Evolutionary conservation across 352 stramenopile species (phyloP).

Genomic region (Elongisporangium anandrum): DNA sequence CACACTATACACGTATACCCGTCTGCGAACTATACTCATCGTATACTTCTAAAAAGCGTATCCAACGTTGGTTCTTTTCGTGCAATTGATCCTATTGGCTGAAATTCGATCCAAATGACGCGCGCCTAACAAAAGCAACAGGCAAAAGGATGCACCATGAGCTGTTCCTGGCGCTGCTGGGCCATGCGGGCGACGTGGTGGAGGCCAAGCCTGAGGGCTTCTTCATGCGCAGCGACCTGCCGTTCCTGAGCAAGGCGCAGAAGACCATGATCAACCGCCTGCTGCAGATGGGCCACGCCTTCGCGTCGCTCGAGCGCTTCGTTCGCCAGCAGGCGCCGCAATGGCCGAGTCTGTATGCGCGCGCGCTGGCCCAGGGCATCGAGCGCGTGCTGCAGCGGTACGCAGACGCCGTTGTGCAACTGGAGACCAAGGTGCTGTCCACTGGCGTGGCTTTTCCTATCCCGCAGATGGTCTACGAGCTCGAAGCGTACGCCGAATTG

Average conservation of each 20-base stretch:
- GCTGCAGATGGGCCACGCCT: slow-evolving; percentile 48
- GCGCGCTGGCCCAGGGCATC: slow-evolving; percentile 50
- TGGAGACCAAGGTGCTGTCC: slow-evolving; percentile 54
- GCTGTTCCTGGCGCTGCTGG: slow-evolving; percentile 71
- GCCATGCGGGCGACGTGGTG: slow-evolving; percentile 58
- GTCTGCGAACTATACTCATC: not conserved
- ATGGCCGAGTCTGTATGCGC: slow-evolving; percentile 52
- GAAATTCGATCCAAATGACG: not conserved
- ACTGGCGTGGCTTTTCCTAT: slow-evolving; percentile 44
- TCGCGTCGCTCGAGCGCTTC: slow-evolving; percentile 48
- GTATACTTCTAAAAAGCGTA: not conserved
- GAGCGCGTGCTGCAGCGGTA: slow-evolving; percentile 51
- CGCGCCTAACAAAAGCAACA: not conserved
- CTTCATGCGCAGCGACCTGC: slow-evolving; percentile 36
- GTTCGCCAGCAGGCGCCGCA: slow-evolving; percentile 10
- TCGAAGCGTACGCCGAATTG: slow-evolving; percentile 57
- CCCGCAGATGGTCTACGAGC: slow-evolving; percentile 60
- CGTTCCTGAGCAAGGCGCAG: slow-evolving; percentile 50
- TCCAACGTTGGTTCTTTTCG: slow-evolving; percentile 2
- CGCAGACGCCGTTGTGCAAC: slow-evolving; percentile 34
- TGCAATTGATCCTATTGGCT: slow-evolving; percentile 3
- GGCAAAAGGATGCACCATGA: slow-evolving; percentile 60
- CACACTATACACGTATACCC: not conserved
- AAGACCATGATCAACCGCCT: slow-evolving; percentile 47
- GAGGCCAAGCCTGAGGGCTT: slow-evolving; percentile 51